Conservation (phyloP, 2,329 filamentous ascomycete genomes). For the Fusarium udum region DNA sequence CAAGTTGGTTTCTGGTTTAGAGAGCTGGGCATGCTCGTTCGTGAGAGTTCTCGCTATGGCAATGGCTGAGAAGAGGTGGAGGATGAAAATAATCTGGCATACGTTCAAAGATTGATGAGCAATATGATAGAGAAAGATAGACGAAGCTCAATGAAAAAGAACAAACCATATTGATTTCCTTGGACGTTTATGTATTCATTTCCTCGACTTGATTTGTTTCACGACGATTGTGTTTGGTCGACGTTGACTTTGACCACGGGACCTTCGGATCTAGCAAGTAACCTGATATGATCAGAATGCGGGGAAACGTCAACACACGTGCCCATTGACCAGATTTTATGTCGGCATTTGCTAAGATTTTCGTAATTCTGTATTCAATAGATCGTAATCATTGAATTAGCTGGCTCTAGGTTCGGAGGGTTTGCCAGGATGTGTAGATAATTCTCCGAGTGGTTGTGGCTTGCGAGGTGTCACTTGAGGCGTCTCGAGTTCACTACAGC, state of each 20-base stretch:
- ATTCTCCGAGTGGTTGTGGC: not conserved
- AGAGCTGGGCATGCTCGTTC: constrained; percentile 1
- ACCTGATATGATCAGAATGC: constrained; percentile 20
- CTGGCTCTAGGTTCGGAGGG: not conserved
- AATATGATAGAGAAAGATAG: constrained; percentile 33
- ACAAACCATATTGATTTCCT: constrained; percentile 19
- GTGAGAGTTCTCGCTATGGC: constrained; percentile 10
- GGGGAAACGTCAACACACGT: constrained; percentile 29
- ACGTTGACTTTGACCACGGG: not conserved
- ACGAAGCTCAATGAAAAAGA: constrained; percentile 28
- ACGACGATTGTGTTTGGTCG: constrained; percentile 1
- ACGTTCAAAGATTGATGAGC: constrained; percentile 23
- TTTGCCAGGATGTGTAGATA: not conserved
- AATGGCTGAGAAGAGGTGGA: constrained; percentile 8
- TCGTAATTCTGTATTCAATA: constrained; percentile 4
- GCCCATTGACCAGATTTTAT: not conserved
- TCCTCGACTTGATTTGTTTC: not conserved
- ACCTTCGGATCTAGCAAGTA: constrained; percentile 12
- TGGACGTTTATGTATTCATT: not conserved
- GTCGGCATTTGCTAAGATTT: not conserved
- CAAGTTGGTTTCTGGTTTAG: constrained; percentile 29
- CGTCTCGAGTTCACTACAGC: not conserved
- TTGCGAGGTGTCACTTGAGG: not conserved
- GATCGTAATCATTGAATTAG: not conserved
- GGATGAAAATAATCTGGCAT: constrained; percentile 20